Evolutionary conservation across 306 rosid genomes (phyloP).

Genomic region (Quillaja saponaria): DNA sequence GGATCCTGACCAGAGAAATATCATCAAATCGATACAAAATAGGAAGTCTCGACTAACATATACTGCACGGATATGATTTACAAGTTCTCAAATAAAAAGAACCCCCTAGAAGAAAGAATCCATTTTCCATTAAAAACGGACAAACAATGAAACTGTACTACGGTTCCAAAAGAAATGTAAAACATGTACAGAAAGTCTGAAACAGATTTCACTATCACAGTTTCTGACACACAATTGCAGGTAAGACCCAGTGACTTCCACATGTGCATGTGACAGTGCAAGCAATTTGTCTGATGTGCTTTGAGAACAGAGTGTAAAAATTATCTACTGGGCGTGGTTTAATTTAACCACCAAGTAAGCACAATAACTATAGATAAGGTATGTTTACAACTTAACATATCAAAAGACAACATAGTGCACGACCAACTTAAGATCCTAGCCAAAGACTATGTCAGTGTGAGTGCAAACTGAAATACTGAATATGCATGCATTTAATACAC

Average conservation of each 20-base stretch:
- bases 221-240: conserved; percentile 19
- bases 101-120: neutral
- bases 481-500: too few species aligned
- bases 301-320: too few species aligned
- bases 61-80: neutral
- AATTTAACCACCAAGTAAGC: too few species aligned
- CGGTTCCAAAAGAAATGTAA: conserved; percentile 1
- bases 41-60: neutral
- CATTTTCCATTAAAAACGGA: conserved; percentile 1
- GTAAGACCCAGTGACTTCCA: conserved; percentile 2
- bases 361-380: too few species aligned
- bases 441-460: too few species aligned
- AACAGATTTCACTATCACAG: neutral
- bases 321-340: too few species aligned
- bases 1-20: neutral
- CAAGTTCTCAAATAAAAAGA: neutral
- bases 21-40: neutral
- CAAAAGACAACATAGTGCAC: too few species aligned
- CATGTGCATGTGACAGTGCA: too few species aligned
- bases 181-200: conserved; percentile 1
- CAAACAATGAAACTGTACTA: conserved; percentile 9
- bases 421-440: too few species aligned
- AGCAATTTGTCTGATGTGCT: too few species aligned
- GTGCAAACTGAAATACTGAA: too few species aligned
- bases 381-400: too few species aligned